Conservation (phyloP, 306 rosid genomes). For the Prunus kanzakura region DNA sequence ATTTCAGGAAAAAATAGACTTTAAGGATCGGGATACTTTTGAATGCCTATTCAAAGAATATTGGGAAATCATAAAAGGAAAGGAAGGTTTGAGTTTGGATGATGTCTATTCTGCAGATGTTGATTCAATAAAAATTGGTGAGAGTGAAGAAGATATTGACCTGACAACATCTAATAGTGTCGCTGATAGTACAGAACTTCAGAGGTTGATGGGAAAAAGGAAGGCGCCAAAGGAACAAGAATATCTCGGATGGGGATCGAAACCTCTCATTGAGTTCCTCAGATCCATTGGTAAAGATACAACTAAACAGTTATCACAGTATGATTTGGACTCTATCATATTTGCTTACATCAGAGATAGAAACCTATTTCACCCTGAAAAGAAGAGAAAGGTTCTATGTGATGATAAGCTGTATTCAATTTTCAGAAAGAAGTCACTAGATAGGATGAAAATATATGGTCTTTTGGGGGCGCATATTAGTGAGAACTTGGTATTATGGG, state of each 20-base stretch:
- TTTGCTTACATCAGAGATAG: slow-evolving; percentile 48
- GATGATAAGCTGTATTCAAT: slow-evolving; percentile 50
- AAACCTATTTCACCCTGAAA: slow-evolving; percentile 39
- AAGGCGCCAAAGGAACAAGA: slow-evolving; percentile 27
- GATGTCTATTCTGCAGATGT: slow-evolving; percentile 25
- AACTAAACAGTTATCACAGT: slow-evolving; percentile 35
- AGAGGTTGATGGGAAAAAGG: slow-evolving; percentile 10
- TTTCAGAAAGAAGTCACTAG: slow-evolving; percentile 40
- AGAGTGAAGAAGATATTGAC: slow-evolving; percentile 24
- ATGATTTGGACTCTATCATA: slow-evolving; percentile 35
- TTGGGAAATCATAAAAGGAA: slow-evolving; percentile 59
- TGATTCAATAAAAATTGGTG: slow-evolving; percentile 1
- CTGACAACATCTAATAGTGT: slow-evolving; percentile 10
- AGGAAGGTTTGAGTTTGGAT: slow-evolving; percentile 46
- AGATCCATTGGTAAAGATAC: slow-evolving; percentile 46
- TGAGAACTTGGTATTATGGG: slow-evolving; percentile 16
- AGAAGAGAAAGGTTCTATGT: slow-evolving; percentile 40
- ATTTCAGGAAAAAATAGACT: slow-evolving; percentile 49
- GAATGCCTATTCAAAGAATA: slow-evolving; percentile 78
- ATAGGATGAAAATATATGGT: slow-evolving; percentile 23
- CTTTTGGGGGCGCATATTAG: slow-evolving; percentile 46
- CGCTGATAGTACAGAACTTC: slow-evolving; percentile 7
- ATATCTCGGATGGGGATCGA: slow-evolving; percentile 59
- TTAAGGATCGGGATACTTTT: slow-evolving; percentile 50
- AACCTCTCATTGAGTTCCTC: slow-evolving; percentile 60